Conservation (phyloP, 2,329 filamentous ascomycete species). For the Aspergillus nomiae region DNA sequence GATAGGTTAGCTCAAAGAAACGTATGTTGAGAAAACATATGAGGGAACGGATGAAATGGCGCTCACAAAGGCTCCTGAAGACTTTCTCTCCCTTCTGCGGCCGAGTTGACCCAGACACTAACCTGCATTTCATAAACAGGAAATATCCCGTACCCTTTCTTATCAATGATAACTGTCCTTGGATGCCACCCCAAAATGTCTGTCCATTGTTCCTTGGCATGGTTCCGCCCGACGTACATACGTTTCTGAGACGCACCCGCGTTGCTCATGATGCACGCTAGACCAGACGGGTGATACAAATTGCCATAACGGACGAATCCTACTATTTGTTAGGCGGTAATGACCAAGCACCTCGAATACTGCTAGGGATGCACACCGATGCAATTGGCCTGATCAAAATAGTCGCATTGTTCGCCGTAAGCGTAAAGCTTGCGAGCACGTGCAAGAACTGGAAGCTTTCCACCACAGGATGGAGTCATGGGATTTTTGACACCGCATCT, state of each 20-base stretch:
- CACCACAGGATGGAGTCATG: slow-evolving; percentile 55
- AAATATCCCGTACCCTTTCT: slow-evolving; percentile 62
- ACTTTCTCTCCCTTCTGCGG: slow-evolving; percentile 53
- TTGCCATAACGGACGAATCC: slow-evolving; percentile 56
- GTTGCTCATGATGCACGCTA: slow-evolving; percentile 62
- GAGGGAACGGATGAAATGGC: background rate
- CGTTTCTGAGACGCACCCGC: slow-evolving; percentile 51
- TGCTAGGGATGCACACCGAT: slow-evolving; percentile 48
- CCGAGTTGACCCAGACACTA: slow-evolving; percentile 62
- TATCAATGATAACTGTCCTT: slow-evolving; percentile 60
- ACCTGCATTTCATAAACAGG: slow-evolving; percentile 57
- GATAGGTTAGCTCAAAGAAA: background rate
- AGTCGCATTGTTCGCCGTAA: slow-evolving; percentile 66
- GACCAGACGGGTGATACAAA: slow-evolving; percentile 51
- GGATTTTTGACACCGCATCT: slow-evolving; percentile 51
- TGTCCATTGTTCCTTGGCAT: slow-evolving; percentile 64
- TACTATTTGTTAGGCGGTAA: slow-evolving; percentile 25
- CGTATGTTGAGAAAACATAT: background rate
- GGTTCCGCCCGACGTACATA: slow-evolving; percentile 64
- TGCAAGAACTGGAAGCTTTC: slow-evolving; percentile 60
- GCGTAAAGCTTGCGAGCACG: slow-evolving; percentile 67
- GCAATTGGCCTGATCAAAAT: slow-evolving; percentile 62
- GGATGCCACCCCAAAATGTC: slow-evolving; percentile 61
- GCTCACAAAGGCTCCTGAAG: slow-evolving; percentile 48
- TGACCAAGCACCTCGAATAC: background rate